phyloP scores from a whole-genome alignment of 192 early-diverging fungal genomes.

The Backusella tarrabulga region DNA sequence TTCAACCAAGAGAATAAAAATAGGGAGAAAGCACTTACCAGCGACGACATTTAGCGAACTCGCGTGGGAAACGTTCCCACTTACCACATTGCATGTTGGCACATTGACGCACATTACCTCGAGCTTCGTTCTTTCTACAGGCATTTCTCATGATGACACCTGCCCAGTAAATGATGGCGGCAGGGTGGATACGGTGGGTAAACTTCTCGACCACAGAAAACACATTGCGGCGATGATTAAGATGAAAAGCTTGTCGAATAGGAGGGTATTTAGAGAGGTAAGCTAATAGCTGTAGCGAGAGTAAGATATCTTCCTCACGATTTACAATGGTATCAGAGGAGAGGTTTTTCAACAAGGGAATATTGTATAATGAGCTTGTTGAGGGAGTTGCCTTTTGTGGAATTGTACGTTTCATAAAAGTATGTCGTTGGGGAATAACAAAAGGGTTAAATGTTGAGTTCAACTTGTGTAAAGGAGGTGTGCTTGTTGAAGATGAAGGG shows the following conservation, averaged over 20 bases:
- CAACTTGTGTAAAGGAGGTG: slow-evolving; percentile 14
- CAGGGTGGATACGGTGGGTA: slow-evolving; percentile 63
- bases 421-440: slow-evolving; percentile 22
- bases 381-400: slow-evolving; percentile 20
- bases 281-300: slow-evolving; percentile 81
- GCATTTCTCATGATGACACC: slow-evolving; percentile 79
- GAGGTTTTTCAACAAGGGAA: slow-evolving; percentile 40
- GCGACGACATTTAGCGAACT: slow-evolving; percentile 85
- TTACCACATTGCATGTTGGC: slow-evolving; percentile 76
- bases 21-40: slow-evolving; percentile 44
- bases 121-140: slow-evolving; percentile 72
- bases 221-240: slow-evolving; percentile 57
- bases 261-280: slow-evolving; percentile 89
- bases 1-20: background rate
- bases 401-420: slow-evolving; percentile 18
- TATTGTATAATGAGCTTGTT: slow-evolving; percentile 20
- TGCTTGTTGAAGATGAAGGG: background rate
- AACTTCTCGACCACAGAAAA: slow-evolving; percentile 79
- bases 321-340: slow-evolving; percentile 45
- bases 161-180: slow-evolving; percentile 72
- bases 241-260: slow-evolving; percentile 64
- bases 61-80: slow-evolving; percentile 69
- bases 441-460: slow-evolving; percentile 9
- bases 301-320: slow-evolving; percentile 79
- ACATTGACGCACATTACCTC: slow-evolving; percentile 72